Conservation (phyloP, 805 yeast genomes). For the Yueomyces sp. region DNA sequence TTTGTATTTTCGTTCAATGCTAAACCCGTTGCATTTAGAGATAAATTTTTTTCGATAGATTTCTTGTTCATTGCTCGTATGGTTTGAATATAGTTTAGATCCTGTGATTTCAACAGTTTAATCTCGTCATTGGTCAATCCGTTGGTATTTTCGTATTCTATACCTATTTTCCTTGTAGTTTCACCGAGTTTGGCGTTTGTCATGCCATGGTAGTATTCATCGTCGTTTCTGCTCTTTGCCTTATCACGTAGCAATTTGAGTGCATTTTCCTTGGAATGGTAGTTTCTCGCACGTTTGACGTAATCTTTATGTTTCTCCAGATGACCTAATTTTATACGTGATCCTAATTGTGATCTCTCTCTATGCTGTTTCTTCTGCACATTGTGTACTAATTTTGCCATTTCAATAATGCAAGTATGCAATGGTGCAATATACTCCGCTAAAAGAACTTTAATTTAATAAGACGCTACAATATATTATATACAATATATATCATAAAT, state of each 20-base stretch:
- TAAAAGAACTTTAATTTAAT: too few species aligned
- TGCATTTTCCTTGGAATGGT: constrained; percentile 42
- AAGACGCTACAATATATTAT: too few species aligned
- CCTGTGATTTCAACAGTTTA: constrained; percentile 79
- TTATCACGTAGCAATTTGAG: constrained; percentile 61
- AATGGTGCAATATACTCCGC: not conserved
- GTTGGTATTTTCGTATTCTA: constrained; percentile 49
- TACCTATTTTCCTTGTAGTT: constrained; percentile 27
- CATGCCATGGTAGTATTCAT: constrained; percentile 96
- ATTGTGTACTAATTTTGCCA: constrained; percentile 77
- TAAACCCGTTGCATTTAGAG: not conserved
- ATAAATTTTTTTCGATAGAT: not conserved
- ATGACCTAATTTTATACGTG: constrained; percentile 64
- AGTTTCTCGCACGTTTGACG: constrained; percentile 55
- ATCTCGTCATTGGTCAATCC: constrained; percentile 60
- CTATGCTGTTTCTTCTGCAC: constrained; percentile 93
- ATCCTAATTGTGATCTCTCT: constrained; percentile 79
- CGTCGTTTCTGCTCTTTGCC: constrained; percentile 70
- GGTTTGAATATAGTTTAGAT: constrained; percentile 71
- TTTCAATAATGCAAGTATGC: constrained; percentile 11
- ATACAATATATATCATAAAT: too few species aligned
- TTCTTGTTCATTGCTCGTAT: not conserved
- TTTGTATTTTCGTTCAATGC: constrained; percentile 30
- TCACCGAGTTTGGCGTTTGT: constrained; percentile 17
- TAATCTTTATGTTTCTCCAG: constrained; percentile 89